Evolutionary conservation across 1,284 basidiomycete genomes (phyloP).

Genomic region (Erythrobasidium hasegawianum): DNA sequence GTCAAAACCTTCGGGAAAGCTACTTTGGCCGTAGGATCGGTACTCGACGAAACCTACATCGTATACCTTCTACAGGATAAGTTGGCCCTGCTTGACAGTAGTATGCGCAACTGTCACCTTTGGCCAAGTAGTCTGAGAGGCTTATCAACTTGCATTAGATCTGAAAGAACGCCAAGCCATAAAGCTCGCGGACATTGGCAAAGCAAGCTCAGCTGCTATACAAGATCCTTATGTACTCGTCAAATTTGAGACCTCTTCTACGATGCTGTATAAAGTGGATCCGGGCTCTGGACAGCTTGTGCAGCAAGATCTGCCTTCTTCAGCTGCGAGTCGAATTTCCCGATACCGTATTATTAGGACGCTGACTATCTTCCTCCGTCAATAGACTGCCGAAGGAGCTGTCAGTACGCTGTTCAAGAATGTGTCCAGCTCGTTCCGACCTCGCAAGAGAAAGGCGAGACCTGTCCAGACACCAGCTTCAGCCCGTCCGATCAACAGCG

Average conservation of each 20-base stretch:
- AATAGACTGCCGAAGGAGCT: neutral
- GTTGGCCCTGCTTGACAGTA: slow-evolving; percentile 10
- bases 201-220: slow-evolving; percentile 12
- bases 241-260: neutral
- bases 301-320: neutral
- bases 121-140: too few species aligned
- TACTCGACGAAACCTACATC: slow-evolving; percentile 1
- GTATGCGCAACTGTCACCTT: too few species aligned
- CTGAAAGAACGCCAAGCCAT: slow-evolving; percentile 2
- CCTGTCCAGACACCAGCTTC: neutral
- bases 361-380: too few species aligned
- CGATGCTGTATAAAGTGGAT: slow-evolving; percentile 1
- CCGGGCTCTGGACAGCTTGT: neutral
- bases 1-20: slow-evolving; percentile 29
- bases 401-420: neutral
- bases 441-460: neutral
- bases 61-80: slow-evolving; percentile 13
- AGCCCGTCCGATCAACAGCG: neutral
- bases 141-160: too few species aligned
- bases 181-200: neutral
- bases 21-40: slow-evolving; percentile 7
- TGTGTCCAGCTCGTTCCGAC: neutral
- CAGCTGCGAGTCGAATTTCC: too few species aligned
- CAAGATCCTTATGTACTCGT: slow-evolving; percentile 23
- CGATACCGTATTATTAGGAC: too few species aligned